These are phyloP conservation scores for Aphanomyces euteiches DNA, from an alignment of 352 stramenopile genomes.

Conservation along the genomic window DNA sequence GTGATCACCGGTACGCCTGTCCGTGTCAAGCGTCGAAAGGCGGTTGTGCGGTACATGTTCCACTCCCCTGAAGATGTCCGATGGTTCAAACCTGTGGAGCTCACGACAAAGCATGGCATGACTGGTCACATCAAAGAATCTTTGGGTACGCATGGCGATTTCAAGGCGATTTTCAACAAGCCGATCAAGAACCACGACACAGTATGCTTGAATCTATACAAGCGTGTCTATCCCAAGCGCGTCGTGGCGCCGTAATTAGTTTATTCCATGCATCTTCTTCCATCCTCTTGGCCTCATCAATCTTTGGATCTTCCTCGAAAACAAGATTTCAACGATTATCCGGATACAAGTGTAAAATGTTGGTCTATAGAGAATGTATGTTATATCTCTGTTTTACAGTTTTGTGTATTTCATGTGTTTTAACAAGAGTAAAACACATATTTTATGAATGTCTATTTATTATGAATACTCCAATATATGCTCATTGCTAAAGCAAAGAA, in stretches of 20 bases:
- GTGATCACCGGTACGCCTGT: constrained; percentile 97
- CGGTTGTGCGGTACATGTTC: constrained; percentile 99
- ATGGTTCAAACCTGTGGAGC: constrained; percentile 98
- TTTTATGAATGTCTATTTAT: no score
- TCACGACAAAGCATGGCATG: constrained; percentile 97
- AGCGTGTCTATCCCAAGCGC: constrained; percentile 98
- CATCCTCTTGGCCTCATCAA: neutral
- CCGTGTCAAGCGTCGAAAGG: constrained; percentile 97
- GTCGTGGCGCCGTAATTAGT: constrained; percentile 37
- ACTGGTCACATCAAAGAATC: constrained; percentile 98
- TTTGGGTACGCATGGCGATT: constrained; percentile 97
- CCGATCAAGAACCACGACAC: constrained; percentile 99
- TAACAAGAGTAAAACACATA: no score
- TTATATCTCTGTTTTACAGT: no score
- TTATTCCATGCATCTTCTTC: constrained; percentile 7
- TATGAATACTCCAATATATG: no score
- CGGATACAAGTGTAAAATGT: no score
- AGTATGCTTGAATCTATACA: constrained; percentile 98
- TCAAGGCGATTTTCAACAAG: constrained; percentile 99
- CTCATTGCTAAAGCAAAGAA: no score
- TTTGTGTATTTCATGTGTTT: no score
- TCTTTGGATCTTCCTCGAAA: no score
- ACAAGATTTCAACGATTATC: no score
- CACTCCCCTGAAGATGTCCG: constrained; percentile 96
- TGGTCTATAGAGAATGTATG: no score